Percentiles rank a stretch among this genome's conserved stretches.
phyloP scores from a whole-genome alignment of 2,329 filamentous ascomycete genomes.

The Elsinoe fawcettii region DNA sequence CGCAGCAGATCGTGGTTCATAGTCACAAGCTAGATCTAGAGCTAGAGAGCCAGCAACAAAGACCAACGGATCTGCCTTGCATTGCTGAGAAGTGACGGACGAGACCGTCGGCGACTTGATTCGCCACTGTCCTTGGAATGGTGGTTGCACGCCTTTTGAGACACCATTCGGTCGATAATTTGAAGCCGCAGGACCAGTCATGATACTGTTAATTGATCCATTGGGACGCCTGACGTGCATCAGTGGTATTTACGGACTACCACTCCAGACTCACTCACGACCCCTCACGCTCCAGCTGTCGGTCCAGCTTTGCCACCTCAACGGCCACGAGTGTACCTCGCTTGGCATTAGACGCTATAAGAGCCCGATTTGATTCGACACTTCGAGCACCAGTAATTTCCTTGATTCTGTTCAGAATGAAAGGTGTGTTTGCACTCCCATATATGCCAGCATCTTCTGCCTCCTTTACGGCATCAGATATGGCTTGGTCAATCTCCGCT shows the following conservation, averaged over 20 bases:
- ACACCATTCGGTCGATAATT: constrained; percentile 22
- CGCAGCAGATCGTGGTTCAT: constrained; percentile 42
- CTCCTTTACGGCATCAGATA: constrained; percentile 59
- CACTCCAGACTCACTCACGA: constrained; percentile 25
- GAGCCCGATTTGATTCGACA: constrained; percentile 63
- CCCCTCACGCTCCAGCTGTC: constrained; percentile 28
- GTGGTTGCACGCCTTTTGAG: constrained; percentile 20
- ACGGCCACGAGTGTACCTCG: constrained; percentile 58
- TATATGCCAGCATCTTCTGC: constrained; percentile 57
- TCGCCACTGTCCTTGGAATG: background rate
- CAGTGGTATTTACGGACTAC: constrained; percentile 2
- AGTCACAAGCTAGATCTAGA: constrained; percentile 81
- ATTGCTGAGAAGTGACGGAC: constrained; percentile 10
- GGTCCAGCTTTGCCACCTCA: constrained; percentile 45
- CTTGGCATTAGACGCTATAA: constrained; percentile 60
- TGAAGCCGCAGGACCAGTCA: constrained; percentile 17
- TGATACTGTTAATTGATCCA: background rate
- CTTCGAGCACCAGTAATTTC: constrained; percentile 66
- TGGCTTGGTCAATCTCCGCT: constrained; percentile 60
- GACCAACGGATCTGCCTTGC: constrained; percentile 48
- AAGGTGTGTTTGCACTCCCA: constrained; percentile 77
- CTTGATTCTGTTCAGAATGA: constrained; percentile 69
- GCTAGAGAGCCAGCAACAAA: constrained; percentile 86
- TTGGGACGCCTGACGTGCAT: background rate
- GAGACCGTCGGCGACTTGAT: background rate